Conservation (phyloP, 2,329 filamentous ascomycete genomes). For the Colletotrichum limetticola region DNA sequence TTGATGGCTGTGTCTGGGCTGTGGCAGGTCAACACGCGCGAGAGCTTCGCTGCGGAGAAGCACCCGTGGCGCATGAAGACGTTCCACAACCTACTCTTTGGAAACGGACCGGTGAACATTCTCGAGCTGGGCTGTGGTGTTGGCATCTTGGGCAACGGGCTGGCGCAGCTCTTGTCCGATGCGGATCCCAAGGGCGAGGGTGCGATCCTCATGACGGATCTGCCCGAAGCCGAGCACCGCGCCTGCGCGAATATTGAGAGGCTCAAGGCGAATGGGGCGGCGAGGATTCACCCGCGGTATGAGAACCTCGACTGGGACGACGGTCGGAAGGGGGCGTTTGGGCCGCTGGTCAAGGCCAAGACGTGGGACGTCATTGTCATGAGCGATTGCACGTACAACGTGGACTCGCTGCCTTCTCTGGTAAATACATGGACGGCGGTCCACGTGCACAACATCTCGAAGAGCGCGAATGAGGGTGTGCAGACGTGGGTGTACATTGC, state of each 20-base stretch:
- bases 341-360: slow-evolving; percentile 48
- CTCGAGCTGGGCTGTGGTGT: slow-evolving; percentile 68
- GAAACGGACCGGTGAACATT: slow-evolving; percentile 48
- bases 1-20: slow-evolving; percentile 56
- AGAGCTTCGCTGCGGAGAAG: slow-evolving; percentile 15
- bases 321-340: slow-evolving; percentile 57
- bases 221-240: slow-evolving; percentile 63
- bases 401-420: slow-evolving; percentile 64
- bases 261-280: slow-evolving; percentile 16
- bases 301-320: slow-evolving; percentile 69
- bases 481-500: slow-evolving; percentile 61
- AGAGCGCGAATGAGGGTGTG: slow-evolving; percentile 30
- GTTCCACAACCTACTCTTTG: slow-evolving; percentile 41
- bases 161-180: slow-evolving; percentile 50
- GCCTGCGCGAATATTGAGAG: slow-evolving; percentile 58
- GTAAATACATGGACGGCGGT: slow-evolving; percentile 64
- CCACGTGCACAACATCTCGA: slow-evolving; percentile 49
- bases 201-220: slow-evolving; percentile 65
- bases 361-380: slow-evolving; percentile 65
- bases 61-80: slow-evolving; percentile 1
- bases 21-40: slow-evolving; percentile 11
- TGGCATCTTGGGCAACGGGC: slow-evolving; percentile 63
- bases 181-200: slow-evolving; percentile 36
- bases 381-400: slow-evolving; percentile 72
- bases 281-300: slow-evolving; percentile 50